A percentile compares a stretch with the other conserved stretches of the same genome.
phyloP scores from a whole-genome alignment of 176 grass and related monocot species.

The Puccinellia tenuiflora region DNA sequence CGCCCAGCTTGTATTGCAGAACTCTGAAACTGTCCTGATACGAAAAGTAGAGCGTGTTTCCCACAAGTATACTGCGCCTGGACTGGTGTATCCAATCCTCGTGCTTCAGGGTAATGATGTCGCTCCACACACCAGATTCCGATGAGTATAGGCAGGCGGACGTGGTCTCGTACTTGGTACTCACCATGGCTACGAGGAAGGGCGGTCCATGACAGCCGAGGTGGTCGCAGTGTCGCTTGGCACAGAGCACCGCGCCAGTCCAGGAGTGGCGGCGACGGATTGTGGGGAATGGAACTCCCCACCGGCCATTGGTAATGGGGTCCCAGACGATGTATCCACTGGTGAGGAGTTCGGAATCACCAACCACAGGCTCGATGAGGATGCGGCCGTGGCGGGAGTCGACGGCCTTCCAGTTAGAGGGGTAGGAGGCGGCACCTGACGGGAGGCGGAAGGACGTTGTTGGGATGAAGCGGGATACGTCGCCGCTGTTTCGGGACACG shows the following conservation, averaged over 20 bases:
- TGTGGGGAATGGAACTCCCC: background rate
- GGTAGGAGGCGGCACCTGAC: background rate
- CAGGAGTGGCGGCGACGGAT: background rate
- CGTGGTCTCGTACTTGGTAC: background rate
- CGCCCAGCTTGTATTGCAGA: background rate
- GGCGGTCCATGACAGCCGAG: background rate
- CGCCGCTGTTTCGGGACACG: background rate
- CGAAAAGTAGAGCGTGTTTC: background rate
- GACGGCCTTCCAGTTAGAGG: background rate
- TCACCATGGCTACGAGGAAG: background rate
- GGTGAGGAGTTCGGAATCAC: background rate
- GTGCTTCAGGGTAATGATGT: background rate
- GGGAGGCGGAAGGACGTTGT: background rate
- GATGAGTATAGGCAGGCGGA: background rate
- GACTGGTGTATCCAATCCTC: background rate
- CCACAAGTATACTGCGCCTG: background rate
- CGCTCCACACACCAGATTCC: background rate
- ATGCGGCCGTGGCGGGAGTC: background rate
- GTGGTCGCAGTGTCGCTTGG: background rate
- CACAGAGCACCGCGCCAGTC: background rate
- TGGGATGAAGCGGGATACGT: background rate
- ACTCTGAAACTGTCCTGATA: background rate
- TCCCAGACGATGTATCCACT: background rate
- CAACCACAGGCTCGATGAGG: background rate
- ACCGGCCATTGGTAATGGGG: background rate